Base-by-base conservation (phyloP, 139 green algal genomes). In the Coelastrella sp. region DNA sequence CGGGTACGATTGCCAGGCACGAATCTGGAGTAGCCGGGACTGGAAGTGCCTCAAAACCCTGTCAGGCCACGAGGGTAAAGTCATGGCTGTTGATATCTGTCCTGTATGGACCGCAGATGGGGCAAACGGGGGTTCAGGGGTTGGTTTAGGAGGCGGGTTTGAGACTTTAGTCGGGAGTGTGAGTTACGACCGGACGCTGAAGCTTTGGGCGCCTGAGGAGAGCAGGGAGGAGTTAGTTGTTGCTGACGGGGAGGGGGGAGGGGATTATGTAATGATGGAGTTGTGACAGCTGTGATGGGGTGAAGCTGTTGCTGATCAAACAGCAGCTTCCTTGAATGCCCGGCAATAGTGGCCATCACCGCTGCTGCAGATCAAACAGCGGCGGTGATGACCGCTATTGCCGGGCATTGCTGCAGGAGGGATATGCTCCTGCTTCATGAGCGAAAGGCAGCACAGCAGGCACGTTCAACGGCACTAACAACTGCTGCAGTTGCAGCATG, bases 1-100 rank as follows among this genome's bases (percentile, higher is more conserved):
- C 4, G 96, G 96, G 17, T 98, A 96, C 79, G 97, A 98, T 89
- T 95, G 93, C 72, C 75, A 93, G n/a, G 84, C 84, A 3, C 89
- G 95, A 90, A 68, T 97, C 14, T 98, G 95, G 95, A 96, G 89
- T 24, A 84, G 68, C 1, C 76, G 85, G 0, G 93, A 97, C 88
- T 98, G 97, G 87, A 85, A 82, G 78, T 93, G 98, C 24, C 84
- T 97, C 19, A 95, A 92, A 72, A 96, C 92, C 15, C 93, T 99
- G 74, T 95, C 94, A 12, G 98, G 97, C 0, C 98, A 99, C 89
- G 98, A 99, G 87, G 95, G 96, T 82, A 98, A 98, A 90, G 94
- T 99, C 14, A 99, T 99, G 97, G 94, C 91, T 12, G 94, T 89
- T 7, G 98, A 99, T 91, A 89, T 99, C 49, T 84, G 73, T 49